Conservation (phyloP, 2,329 filamentous ascomycete genomes). For the Aspergillus hortae region DNA sequence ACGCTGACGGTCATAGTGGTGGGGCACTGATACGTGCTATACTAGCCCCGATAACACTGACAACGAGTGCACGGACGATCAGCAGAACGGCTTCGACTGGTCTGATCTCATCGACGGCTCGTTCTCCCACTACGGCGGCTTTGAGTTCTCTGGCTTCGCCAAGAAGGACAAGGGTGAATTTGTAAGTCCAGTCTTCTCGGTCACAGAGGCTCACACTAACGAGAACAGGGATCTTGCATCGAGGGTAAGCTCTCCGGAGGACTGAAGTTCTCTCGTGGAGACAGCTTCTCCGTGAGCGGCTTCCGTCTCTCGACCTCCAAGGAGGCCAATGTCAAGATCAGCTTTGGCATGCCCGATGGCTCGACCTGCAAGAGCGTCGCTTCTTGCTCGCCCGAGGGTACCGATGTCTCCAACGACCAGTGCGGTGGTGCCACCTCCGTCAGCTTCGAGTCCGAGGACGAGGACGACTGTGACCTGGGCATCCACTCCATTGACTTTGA, state of each 20-base stretch:
- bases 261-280: conserved; percentile 45
- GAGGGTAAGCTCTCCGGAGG: conserved; percentile 48
- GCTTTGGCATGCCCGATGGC: conserved; percentile 82
- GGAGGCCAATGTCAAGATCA: conserved; percentile 76
- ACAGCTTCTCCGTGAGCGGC: conserved; percentile 69
- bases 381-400: conserved; percentile 64
- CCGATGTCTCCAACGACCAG: conserved; percentile 74
- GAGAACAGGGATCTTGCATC: conserved; percentile 57
- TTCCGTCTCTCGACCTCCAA: conserved; percentile 72
- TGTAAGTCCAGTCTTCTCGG: conserved; percentile 36
- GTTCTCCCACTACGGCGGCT: conserved; percentile 66
- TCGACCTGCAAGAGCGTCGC: conserved; percentile 75
- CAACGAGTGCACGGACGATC: conserved; percentile 71
- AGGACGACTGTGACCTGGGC: conserved; percentile 64
- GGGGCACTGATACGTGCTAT: conserved; percentile 55
- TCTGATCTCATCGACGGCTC: conserved; percentile 56
- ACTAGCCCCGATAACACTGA: conserved; percentile 67
- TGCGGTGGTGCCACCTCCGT: conserved; percentile 88
- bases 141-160: conserved; percentile 69
- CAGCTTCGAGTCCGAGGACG: conserved; percentile 58
- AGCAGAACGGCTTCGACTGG: conserved; percentile 71
- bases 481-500: conserved; percentile 33
- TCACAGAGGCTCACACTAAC: conserved; percentile 8
- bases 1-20: conserved; percentile 32
- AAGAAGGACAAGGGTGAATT: conserved; percentile 51